A percentile compares a stretch with the other conserved stretches of the same genome.
Evolutionary conservation across 495 filamentous ascomycete genomes (phyloP).

Genomic region (Neurospora sp.): DNA sequence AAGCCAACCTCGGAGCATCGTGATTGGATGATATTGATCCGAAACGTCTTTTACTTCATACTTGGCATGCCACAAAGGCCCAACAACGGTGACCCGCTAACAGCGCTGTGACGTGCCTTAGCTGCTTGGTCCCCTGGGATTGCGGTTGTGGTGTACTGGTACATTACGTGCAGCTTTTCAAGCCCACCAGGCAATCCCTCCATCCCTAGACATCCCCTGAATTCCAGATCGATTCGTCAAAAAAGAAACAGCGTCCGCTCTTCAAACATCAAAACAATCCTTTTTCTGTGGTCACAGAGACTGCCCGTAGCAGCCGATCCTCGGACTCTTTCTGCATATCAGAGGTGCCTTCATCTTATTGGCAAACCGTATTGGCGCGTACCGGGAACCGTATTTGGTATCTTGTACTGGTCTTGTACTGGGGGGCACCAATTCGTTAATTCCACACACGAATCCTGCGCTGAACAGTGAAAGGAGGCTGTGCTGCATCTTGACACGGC

Average conservation of each 20-base stretch:
- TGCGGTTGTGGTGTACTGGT: neutral
- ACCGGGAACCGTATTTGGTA: neutral
- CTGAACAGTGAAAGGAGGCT: conserved; percentile 10
- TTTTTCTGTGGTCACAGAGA: neutral
- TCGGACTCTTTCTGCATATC: neutral
- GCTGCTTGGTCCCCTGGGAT: conserved; percentile 6
- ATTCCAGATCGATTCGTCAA: neutral
- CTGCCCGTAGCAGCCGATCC: neutral
- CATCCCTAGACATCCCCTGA: neutral
- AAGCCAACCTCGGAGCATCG: neutral
- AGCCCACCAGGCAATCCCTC: neutral
- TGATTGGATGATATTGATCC: conserved; percentile 5
- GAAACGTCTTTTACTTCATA: conserved; percentile 7
- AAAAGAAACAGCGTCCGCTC: neutral
- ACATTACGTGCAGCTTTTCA: neutral
- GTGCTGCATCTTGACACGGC: conserved; percentile 11
- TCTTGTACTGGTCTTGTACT: neutral
- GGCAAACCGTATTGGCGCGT: neutral
- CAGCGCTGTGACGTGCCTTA: conserved; percentile 12
- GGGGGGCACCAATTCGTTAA: neutral
- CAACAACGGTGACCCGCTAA: neutral
- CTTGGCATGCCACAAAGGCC: neutral
- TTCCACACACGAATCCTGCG: conserved; percentile 4
- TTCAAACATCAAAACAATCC: neutral
- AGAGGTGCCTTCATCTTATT: neutral